These are phyloP conservation scores for Podaxis sp. DNA, from an alignment of 768 basidiomycete species.

Conservation along the genomic window DNA sequence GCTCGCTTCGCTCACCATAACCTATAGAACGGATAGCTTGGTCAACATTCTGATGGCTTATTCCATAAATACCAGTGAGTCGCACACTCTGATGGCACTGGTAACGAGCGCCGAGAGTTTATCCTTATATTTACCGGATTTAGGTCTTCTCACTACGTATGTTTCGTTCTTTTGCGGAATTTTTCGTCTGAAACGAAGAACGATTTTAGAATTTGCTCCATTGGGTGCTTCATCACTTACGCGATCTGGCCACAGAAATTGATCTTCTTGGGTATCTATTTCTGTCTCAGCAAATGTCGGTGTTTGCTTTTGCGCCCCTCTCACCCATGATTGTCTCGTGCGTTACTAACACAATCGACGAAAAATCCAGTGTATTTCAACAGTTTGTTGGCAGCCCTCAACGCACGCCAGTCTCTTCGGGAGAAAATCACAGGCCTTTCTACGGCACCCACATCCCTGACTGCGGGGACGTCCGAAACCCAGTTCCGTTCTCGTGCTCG, in stretches of 20 bases:
- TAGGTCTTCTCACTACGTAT: slow-evolving; percentile 27
- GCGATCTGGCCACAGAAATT: slow-evolving; percentile 26
- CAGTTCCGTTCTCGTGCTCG: background rate
- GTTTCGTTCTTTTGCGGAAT: background rate
- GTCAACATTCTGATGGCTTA: slow-evolving; percentile 25
- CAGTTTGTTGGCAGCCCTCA: slow-evolving; percentile 22
- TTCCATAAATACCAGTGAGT: slow-evolving; percentile 23
- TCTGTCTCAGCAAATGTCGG: slow-evolving; percentile 26
- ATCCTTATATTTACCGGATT: background rate
- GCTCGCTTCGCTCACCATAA: background rate
- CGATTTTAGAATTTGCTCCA: slow-evolving; percentile 21
- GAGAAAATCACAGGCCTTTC: slow-evolving; percentile 11
- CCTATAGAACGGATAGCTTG: slow-evolving; percentile 21
- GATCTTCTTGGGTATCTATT: slow-evolving; percentile 28
- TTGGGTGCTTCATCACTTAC: slow-evolving; percentile 26
- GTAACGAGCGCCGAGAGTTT: background rate
- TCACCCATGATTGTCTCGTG: background rate
- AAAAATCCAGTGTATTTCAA: slow-evolving; percentile 22
- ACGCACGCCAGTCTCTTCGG: slow-evolving; percentile 15
- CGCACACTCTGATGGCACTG: slow-evolving; percentile 1
- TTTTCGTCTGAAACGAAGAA: background rate
- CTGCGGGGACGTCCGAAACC: background rate
- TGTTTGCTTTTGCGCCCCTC: background rate
- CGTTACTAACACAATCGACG: background rate
- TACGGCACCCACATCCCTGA: slow-evolving; percentile 5